Evolutionary conservation across 352 stramenopile genomes (phyloP), one percentile per base, ranked within the genome.

Genomic region (Phytophthora kernoviae): DNA sequence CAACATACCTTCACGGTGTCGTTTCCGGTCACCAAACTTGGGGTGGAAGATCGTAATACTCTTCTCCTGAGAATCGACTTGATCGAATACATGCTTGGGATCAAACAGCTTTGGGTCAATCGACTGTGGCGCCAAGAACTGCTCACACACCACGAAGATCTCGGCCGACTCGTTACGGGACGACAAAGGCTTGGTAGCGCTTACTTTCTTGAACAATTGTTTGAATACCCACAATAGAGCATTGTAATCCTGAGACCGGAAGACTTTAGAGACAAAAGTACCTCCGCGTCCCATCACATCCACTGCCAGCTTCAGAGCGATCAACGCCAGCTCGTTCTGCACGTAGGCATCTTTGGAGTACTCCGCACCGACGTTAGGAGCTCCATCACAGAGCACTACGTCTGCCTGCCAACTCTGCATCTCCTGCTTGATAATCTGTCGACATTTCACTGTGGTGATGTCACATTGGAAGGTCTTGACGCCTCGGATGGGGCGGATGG

Each of bases 281-380:
- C 93, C 97, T 47, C 90, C 88, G 15, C 81, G 79, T n/a, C 83
- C 81, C 80, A 99, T 94, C 54, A 99, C 97, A 52, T 99, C 96
- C 4, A 97, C 96, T 0, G 97, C 98, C 37, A 98, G 96, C 71
- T 98, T 98, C 1, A 99, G 81, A 8, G 98, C 96, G 34, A 98
- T 84, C 0, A 99, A 75, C 32, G 96, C 85, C 37, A 99, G 83
- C 66, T 99, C 97, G 70, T 99, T 99, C 79, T 99, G 98, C 71
- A 99, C 90, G 77, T 99, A 99, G 15, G 97, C 97, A 69, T 99
- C 98, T 71, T 99, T 98, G 27, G 92, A 91, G 76, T 99, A 99
- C 52, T 96, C 88, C 4, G 97, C 95, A 49, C 98, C 98, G 37
- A 99, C 94, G 77, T 99, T 99, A 5, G 98, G 98, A 7, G 98